Evolutionary conservation across 345 rosid genomes (phyloP), one percentile per base, ranked within the genome.

Genomic region (Streptanthus diversifolius): DNA sequence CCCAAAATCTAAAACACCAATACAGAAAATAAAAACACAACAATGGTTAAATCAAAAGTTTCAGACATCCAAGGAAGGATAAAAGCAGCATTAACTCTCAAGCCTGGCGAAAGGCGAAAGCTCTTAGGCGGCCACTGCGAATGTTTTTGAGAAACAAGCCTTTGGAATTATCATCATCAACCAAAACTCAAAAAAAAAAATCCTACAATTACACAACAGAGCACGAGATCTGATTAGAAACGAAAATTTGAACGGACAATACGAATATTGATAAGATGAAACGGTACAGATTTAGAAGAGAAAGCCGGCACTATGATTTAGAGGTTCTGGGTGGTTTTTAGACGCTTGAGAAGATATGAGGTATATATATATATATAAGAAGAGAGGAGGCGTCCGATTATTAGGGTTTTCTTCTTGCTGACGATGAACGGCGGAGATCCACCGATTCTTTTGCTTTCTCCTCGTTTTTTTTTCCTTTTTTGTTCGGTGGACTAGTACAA

Each of bases 141-240:
- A 88, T 88, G 93, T 84, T 81, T 81, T 48, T 83, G 90, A 88
- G 87, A 88, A 83, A 84, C 88, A 79, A 87, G 83, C 86, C 86
- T 81, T 82, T 32, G 18, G 53, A 75, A 13, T 70, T 80, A 15
- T 84, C 88, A 81, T 82, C 85, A 79, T 67, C 0, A 67, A 74
- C 54, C 19, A n/a, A n/a, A n/a, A n/a, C n/a, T n/a, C n/a, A n/a
- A n/a, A n/a, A n/a, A n/a, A n/a, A n/a, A n/a, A n/a, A n/a, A n/a
- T n/a, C n/a, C n/a, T n/a, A n/a, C n/a, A n/a, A n/a, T n/a, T 12
- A 6, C 59, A 27, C 36, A 51, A 11, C 15, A 11, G 8, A 8
- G 8, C 51, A 3, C 51, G 8, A 18, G 51, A 44, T 11, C 8
- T 9, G 5, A 43, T 13, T 5, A 17, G 3, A 25, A 2, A 3